These are phyloP conservation scores for Boechera stricta DNA, from an alignment of 345 rosid genomes.

Conservation along the genomic window DNA sequence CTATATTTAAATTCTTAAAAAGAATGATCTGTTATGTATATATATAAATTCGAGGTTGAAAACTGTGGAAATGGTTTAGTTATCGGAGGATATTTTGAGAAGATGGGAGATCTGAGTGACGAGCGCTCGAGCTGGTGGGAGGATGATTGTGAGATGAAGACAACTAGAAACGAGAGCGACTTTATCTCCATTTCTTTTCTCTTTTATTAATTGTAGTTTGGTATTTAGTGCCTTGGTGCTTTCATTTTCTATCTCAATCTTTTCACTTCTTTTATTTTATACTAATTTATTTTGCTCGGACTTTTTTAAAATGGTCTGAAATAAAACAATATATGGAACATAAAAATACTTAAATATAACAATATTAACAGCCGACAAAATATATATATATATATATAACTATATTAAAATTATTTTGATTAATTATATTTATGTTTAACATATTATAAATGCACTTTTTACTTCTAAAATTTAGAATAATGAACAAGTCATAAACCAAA, in stretches of 20 bases:
- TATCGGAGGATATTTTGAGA: conserved; percentile 5
- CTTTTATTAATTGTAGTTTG: conserved; percentile 39
- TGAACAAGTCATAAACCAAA: no score
- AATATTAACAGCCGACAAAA: no score
- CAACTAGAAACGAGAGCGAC: conserved; percentile 34
- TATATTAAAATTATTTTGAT: no score
- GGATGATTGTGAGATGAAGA: conserved; percentile 33
- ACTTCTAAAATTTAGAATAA: no score
- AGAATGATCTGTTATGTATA: neutral
- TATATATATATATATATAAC: no score
- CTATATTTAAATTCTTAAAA: neutral
- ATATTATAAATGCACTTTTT: no score
- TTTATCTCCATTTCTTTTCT: conserved; percentile 11
- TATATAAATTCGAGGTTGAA: neutral
- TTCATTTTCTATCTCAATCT: conserved; percentile 40
- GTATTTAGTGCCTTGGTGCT: conserved; percentile 38
- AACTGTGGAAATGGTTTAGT: neutral
- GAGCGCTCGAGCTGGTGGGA: conserved; percentile 31
- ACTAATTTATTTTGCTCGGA: neutral
- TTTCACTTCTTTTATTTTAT: conserved; percentile 5
- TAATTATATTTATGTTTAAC: no score
- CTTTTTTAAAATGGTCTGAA: no score
- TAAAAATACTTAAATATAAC: no score
- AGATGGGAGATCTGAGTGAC: conserved; percentile 46
- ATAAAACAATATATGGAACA: no score